phyloP scores from a whole-genome alignment of 257 asterid species.

The Nicotiana tabacum region DNA sequence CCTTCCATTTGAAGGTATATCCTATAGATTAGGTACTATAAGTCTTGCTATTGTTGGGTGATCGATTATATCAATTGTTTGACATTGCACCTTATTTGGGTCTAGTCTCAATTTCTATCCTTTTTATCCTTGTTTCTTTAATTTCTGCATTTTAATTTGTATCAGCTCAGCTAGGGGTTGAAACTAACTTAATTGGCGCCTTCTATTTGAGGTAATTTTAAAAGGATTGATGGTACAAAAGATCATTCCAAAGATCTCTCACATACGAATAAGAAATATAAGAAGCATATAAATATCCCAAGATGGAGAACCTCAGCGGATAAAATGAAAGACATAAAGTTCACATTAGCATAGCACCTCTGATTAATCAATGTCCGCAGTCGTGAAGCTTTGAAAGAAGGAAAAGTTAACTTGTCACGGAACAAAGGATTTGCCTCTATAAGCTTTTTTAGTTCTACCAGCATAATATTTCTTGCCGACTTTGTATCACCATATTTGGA shows the following conservation, averaged over 20 bases:
- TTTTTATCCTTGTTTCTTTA: no score
- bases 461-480: slow-evolving; percentile 86
- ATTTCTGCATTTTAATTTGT: no score
- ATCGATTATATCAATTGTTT: no score
- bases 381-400: slow-evolving; percentile 80
- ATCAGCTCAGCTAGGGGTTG: neutral
- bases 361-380: slow-evolving; percentile 89
- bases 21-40: no score
- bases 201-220: neutral
- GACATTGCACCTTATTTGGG: no score
- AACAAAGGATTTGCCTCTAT: slow-evolving; percentile 91
- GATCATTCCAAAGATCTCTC: neutral
- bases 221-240: neutral
- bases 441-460: slow-evolving; percentile 82
- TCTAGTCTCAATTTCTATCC: no score
- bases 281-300: neutral
- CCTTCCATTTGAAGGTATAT: no score
- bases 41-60: no score
- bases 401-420: slow-evolving; percentile 78
- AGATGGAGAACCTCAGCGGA: slow-evolving; percentile 8
- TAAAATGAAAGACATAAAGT: slow-evolving; percentile 8
- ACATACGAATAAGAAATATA: neutral
- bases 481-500: slow-evolving; percentile 93
- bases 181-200: neutral
- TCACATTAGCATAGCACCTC: slow-evolving; percentile 39